Evolutionary conservation across 257 asterid species (phyloP), one percentile per base, ranked within the genome.

Genomic region (Forsythia viridissima): DNA sequence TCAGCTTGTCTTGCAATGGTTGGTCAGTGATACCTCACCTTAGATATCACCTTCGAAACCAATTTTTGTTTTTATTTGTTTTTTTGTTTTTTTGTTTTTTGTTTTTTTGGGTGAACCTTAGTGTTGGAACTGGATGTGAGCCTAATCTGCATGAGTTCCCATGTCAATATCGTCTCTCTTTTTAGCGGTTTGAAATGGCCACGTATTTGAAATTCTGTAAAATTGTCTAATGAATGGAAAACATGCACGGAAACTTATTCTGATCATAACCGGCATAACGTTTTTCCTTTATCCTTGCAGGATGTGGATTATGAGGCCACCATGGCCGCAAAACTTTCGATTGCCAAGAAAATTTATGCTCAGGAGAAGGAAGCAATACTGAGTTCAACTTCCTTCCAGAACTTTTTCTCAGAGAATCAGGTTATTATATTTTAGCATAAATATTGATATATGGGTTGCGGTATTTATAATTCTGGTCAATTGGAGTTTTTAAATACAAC

Each of bases 261-360:
- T 63, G 76, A n/a, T 34, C 21, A 24, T 21, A 46, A 43, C 68
- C 30, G 55, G 34, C 39, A 30, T 65, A 39, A 63, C 10, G 36
- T n/a, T 73, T 77, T 40, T 61, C 11, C 46, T 79, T 81, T 71
- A 61, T 82, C 70, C 42, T 80, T 65, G 74, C 88, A 95, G 99
- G 91, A 79, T 74, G 96, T 95, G 77, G 98, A 95, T 84, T 95
- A 95, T 61, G 99, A 95, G 75, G 97, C 92, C 84, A 81, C 94
- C 78, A 87, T 95, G 99, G 92, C 92, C 52, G 80, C 89, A 40
- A 95, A 95, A 79, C 94, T 95, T 78, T 88, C 97, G 42, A 91
- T 93, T 79, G 94, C 98, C 79, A 93, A 93, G 90, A 95, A 90
- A 84, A 82, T 95, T 41, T 95, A 86, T 76, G 70, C 88, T 36